These are phyloP conservation scores for Polytolypa hystricis DNA, from an alignment of 2,329 filamentous ascomycete species.

Conservation along the genomic window DNA sequence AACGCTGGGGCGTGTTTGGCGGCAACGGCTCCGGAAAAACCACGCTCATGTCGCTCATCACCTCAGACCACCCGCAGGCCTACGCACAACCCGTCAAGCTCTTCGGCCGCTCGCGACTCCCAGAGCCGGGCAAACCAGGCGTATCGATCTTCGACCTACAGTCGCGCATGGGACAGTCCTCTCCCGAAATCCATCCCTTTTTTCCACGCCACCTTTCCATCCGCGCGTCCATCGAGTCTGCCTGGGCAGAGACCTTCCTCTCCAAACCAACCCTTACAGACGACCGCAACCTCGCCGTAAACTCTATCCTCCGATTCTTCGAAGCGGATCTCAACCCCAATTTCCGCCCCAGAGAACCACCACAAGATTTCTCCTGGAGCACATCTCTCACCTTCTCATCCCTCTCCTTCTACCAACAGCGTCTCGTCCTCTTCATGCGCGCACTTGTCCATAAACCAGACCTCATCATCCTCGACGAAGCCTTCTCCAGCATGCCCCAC, in stretches of 20 bases:
- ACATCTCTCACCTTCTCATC: slow-evolving; percentile 67
- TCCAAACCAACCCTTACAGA: slow-evolving; percentile 54
- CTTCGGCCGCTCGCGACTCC: slow-evolving; percentile 72
- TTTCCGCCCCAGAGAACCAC: slow-evolving; percentile 5
- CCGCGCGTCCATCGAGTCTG: slow-evolving; percentile 66
- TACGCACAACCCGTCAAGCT: slow-evolving; percentile 80
- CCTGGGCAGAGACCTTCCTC: slow-evolving; percentile 82
- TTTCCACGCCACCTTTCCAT: slow-evolving; percentile 71
- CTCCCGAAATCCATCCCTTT: slow-evolving; percentile 85
- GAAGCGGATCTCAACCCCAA: slow-evolving; percentile 60
- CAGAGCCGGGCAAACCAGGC: slow-evolving; percentile 57
- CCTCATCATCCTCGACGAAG: slow-evolving; percentile 75
- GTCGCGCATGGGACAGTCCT: slow-evolving; percentile 78
- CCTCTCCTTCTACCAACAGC: slow-evolving; percentile 44
- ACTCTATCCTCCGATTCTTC: slow-evolving; percentile 66
- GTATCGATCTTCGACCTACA: slow-evolving; percentile 92
- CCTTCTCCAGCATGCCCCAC: slow-evolving; percentile 77
- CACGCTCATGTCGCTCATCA: slow-evolving; percentile 81
- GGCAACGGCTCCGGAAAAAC: slow-evolving; percentile 94
- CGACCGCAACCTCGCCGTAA: slow-evolving; percentile 49
- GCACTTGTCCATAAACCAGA: slow-evolving; percentile 71
- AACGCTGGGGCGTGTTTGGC: slow-evolving; percentile 87
- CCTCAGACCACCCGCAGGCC: slow-evolving; percentile 89
- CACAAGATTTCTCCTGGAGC: slow-evolving; percentile 46
- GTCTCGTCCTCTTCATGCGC: slow-evolving; percentile 72